Percentiles rank a stretch among this genome's conserved stretches.
Conservation (phyloP, 768 basidiomycete genomes). For the Scleroderma bovista region DNA sequence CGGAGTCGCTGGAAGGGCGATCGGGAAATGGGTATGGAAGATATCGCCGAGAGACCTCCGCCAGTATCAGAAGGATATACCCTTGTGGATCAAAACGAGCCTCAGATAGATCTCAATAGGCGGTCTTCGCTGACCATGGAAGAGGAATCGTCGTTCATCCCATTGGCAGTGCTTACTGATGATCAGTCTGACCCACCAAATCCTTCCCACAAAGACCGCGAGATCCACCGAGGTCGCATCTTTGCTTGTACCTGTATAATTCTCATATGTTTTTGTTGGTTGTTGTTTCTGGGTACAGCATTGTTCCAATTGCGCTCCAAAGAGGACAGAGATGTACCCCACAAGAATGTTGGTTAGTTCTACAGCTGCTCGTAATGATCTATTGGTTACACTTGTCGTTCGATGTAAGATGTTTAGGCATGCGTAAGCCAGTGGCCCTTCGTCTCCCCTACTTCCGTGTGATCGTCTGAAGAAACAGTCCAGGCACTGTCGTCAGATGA, state of each 20-base stretch:
- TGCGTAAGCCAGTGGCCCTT: constrained; percentile 28
- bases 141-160: constrained; percentile 11
- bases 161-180: not conserved
- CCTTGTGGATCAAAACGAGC: not conserved
- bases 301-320: constrained; percentile 49
- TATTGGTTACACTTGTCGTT: not conserved
- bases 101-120: constrained; percentile 5
- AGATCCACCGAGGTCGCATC: constrained; percentile 44
- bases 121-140: constrained; percentile 6
- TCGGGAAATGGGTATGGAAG: constrained; percentile 8
- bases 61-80: not conserved
- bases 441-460: constrained; percentile 26
- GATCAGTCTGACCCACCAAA: constrained; percentile 9
- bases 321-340: constrained; percentile 24
- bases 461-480: constrained; percentile 26
- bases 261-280: constrained; percentile 52
- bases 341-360: not conserved
- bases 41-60: not conserved
- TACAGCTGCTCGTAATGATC: not conserved
- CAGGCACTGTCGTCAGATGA: constrained; percentile 21
- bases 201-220: constrained; percentile 22
- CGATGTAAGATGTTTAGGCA: not conserved
- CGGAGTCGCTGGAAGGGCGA: constrained; percentile 31
- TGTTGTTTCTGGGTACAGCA: constrained; percentile 58
- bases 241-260: constrained; percentile 39